Percentiles rank a stretch among this genome's conserved stretches.
Evolutionary conservation across 768 basidiomycete genomes (phyloP).

Genomic region (Tricholoma furcatifolium): DNA sequence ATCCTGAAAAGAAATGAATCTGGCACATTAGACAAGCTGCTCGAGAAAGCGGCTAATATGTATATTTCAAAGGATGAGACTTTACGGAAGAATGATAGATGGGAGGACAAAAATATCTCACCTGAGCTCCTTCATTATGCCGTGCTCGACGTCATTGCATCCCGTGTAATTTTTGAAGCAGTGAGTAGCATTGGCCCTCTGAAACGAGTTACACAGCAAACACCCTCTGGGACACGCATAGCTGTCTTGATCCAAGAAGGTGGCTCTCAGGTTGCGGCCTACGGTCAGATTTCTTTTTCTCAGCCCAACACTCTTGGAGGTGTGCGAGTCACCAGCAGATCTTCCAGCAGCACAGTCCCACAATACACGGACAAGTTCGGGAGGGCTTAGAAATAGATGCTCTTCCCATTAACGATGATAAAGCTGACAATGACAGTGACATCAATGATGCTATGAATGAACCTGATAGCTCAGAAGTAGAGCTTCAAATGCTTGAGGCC

Average conservation of each 20-base stretch:
- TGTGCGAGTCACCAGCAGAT: neutral
- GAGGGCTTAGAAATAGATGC: too few relatives aligned
- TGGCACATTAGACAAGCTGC: neutral
- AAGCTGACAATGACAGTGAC: too few relatives aligned
- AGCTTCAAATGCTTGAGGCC: too few relatives aligned
- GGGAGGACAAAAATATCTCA: neutral
- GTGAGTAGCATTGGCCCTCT: neutral
- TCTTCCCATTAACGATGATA: too few relatives aligned
- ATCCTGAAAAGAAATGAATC: neutral
- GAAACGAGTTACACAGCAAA: neutral
- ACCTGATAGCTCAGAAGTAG: too few relatives aligned
- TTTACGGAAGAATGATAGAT: slow-evolving; percentile 16
- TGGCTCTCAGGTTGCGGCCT: slow-evolving; percentile 9
- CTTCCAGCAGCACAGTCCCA: too few relatives aligned
- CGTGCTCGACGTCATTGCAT: neutral
- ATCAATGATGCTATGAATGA: too few relatives aligned
- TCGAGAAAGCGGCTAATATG: neutral
- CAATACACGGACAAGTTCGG: too few relatives aligned
- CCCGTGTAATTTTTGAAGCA: neutral
- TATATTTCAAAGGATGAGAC: slow-evolving; percentile 5
- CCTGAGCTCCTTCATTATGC: neutral
- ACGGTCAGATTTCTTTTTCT: slow-evolving; percentile 4
- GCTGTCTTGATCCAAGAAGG: slow-evolving; percentile 18
- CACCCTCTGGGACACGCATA: slow-evolving; percentile 14
- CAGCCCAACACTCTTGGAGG: neutral